Evolutionary conservation across 768 basidiomycete genomes (phyloP).

Genomic region (Suillus sp.): DNA sequence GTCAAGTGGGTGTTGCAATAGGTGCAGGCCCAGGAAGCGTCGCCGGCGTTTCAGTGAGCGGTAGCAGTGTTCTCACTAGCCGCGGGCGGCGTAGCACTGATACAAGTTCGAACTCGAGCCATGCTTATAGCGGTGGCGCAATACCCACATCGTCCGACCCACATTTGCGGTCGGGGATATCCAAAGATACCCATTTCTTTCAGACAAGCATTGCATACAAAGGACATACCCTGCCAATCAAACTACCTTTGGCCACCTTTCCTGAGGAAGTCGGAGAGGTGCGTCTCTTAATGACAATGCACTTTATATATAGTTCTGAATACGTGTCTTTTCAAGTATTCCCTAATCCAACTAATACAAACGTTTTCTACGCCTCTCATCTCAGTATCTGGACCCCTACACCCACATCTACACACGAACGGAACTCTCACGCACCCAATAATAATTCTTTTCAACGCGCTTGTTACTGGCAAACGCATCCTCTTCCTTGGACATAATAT

Average conservation of each 20-base stretch:
- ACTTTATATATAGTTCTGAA: slow-evolving; percentile 16
- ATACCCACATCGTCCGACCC: slow-evolving; percentile 49
- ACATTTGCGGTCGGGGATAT: slow-evolving; percentile 48
- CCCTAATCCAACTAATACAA: slow-evolving; percentile 86
- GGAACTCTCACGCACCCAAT: slow-evolving; percentile 91
- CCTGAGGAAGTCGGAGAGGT: slow-evolving; percentile 97
- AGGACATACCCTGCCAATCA: slow-evolving; percentile 83
- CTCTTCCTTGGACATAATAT: slow-evolving; percentile 91
- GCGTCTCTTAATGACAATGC: slow-evolving; percentile 35
- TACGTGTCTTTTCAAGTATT: slow-evolving; percentile 60
- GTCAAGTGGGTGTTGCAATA: slow-evolving; percentile 37
- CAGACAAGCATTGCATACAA: slow-evolving; percentile 85
- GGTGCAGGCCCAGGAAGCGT: slow-evolving; percentile 51
- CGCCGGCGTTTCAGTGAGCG: slow-evolving; percentile 32
- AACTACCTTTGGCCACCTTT: slow-evolving; percentile 87
- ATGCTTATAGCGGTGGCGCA: slow-evolving; percentile 39
- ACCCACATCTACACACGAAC: slow-evolving; percentile 93
- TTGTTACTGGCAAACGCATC: slow-evolving; percentile 94
- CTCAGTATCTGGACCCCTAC: slow-evolving; percentile 70
- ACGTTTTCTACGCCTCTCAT: slow-evolving; percentile 68
- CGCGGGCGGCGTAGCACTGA: slow-evolving; percentile 69
- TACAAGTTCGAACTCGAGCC: slow-evolving; percentile 72
- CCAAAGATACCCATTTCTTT: slow-evolving; percentile 94
- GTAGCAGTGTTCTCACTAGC: slow-evolving; percentile 44
- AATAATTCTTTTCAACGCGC: slow-evolving; percentile 93